Percentiles rank a stretch among this genome's conserved stretches.
These are phyloP conservation scores for Priceomyces haplophilus DNA, from an alignment of 805 yeast species.

Conservation along the genomic window DNA sequence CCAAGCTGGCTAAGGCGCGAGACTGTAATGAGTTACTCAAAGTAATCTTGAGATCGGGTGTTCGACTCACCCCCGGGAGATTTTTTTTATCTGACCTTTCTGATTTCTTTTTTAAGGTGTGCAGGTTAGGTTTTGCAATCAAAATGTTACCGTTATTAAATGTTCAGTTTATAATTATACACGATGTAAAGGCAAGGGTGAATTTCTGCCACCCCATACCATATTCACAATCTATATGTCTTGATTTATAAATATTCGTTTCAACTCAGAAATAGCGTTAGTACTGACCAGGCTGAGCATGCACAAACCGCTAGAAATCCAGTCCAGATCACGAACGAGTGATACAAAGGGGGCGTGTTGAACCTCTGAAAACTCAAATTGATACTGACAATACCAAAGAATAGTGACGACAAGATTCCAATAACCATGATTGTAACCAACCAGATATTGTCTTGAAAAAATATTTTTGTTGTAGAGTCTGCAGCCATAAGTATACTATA, in stretches of 20 bases:
- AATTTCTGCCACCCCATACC: no score
- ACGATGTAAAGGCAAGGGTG: no score
- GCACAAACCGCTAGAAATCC: slow-evolving; percentile 13
- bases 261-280: background rate
- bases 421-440: slow-evolving; percentile 28
- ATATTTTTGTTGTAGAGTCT: slow-evolving; percentile 21
- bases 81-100: slow-evolving; percentile 20
- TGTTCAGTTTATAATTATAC: no score
- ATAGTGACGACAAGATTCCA: slow-evolving; percentile 31
- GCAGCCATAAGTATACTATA: slow-evolving; percentile 26
- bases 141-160: no score
- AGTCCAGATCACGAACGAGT: slow-evolving; percentile 12
- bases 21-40: slow-evolving; percentile 40
- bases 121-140: no score
- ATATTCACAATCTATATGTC: no score
- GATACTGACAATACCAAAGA: slow-evolving; percentile 34
- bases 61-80: slow-evolving; percentile 52
- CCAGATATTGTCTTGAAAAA: slow-evolving; percentile 29
- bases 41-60: slow-evolving; percentile 50
- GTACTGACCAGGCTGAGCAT: slow-evolving; percentile 14
- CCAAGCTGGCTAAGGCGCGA: slow-evolving; percentile 52
- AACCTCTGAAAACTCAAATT: slow-evolving; percentile 32
- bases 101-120: slow-evolving; percentile 13
- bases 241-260: no score
- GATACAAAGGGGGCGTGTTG: slow-evolving; percentile 23